Evolutionary conservation across 257 asterid species (phyloP).

Genomic region (Phtheirospermum japonicum): DNA sequence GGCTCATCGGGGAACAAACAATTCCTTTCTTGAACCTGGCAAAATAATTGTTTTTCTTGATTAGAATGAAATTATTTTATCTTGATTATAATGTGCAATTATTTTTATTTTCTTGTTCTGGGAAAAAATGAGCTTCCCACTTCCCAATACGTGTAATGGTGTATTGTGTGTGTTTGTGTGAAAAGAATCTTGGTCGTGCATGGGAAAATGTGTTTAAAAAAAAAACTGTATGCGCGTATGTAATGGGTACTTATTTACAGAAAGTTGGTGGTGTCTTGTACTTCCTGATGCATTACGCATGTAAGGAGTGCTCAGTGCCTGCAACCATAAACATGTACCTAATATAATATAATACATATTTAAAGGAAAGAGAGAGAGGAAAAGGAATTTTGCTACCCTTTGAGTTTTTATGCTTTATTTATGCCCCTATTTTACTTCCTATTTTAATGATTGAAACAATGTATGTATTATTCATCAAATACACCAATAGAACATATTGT

Average conservation of each 20-base stretch:
- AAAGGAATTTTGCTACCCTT: too few species aligned
- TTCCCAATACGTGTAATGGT: background rate
- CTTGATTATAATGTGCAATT: too few species aligned
- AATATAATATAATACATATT: too few species aligned
- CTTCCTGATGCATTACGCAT: conserved; percentile 51
- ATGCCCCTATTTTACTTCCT: too few species aligned
- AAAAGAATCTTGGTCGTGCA: conserved; percentile 9
- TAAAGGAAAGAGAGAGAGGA: too few species aligned
- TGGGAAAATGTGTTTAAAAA: background rate
- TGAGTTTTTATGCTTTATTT: too few species aligned
- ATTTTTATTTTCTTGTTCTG: too few species aligned
- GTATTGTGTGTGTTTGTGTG: background rate
- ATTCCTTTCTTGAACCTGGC: conserved; percentile 1
- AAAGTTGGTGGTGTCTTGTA: conserved; percentile 51
- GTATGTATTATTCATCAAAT: too few species aligned
- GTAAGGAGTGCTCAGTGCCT: conserved; percentile 70
- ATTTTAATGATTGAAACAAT: background rate
- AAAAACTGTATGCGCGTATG: background rate
- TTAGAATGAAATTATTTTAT: too few species aligned
- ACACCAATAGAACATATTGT: too few species aligned
- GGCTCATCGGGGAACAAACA: background rate
- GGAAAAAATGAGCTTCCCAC: too few species aligned
- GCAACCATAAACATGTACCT: conserved; percentile 14
- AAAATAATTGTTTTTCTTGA: background rate
- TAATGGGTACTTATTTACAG: conserved; percentile 42